Percentiles rank a stretch among this genome's conserved stretches.
phyloP scores from a whole-genome alignment of 2,329 filamentous ascomycete genomes.

The Exophiala bonariae region DNA sequence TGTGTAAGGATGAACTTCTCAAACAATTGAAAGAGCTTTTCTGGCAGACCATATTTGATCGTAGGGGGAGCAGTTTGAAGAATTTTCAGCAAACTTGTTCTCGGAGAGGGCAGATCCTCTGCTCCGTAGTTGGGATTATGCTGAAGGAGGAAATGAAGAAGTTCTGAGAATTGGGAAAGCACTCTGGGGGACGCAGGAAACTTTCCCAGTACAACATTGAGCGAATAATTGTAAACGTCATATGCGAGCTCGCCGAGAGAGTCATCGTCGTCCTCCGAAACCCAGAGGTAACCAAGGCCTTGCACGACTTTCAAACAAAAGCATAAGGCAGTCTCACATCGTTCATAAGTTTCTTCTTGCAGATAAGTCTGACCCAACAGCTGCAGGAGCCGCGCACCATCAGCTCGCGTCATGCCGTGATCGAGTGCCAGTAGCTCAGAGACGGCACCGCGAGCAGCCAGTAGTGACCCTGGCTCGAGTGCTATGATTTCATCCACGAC shows the following conservation, averaged over 20 bases:
- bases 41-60: constrained; percentile 75
- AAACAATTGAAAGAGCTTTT: constrained; percentile 72
- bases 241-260: constrained; percentile 66
- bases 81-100: constrained; percentile 74
- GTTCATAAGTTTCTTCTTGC: constrained; percentile 61
- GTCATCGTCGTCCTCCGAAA: constrained; percentile 52
- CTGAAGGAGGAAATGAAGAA: constrained; percentile 71
- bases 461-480: constrained; percentile 15
- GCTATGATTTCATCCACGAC: constrained; percentile 20
- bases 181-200: constrained; percentile 69
- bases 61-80: constrained; percentile 65
- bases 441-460: constrained; percentile 18
- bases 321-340: constrained; percentile 71
- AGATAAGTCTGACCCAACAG: constrained; percentile 51
- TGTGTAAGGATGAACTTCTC: constrained; percentile 75
- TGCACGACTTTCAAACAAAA: constrained; percentile 68
- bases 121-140: constrained; percentile 67
- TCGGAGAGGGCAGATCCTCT: constrained; percentile 59
- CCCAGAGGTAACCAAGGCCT: constrained; percentile 65
- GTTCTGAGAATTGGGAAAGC: constrained; percentile 64
- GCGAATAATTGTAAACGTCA: constrained; percentile 78
- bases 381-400: constrained; percentile 47
- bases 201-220: constrained; percentile 65
- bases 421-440: constrained; percentile 16
- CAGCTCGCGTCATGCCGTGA: constrained; percentile 23